These are phyloP conservation scores for Colletotrichum navitas DNA, from an alignment of 2,329 filamentous ascomycete genomes.

Conservation along the genomic window DNA sequence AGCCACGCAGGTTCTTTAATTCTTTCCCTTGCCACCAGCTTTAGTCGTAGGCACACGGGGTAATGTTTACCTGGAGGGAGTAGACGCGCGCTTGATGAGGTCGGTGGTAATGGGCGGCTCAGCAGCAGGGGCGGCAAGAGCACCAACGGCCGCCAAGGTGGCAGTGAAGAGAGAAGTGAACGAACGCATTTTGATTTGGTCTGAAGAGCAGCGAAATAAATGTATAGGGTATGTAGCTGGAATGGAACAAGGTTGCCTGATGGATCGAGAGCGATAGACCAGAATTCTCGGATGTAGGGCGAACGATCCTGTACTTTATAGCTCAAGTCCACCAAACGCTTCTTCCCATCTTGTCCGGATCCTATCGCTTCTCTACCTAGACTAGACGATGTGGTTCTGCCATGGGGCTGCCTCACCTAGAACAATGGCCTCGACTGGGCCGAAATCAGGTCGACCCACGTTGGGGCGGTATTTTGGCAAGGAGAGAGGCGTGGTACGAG, in stretches of 20 bases:
- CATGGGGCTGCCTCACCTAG: conserved; percentile 6
- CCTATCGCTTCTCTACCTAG: neutral
- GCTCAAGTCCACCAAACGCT: neutral
- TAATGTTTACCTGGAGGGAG: conserved; percentile 45
- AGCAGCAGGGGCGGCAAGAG: conserved; percentile 32
- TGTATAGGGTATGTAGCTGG: neutral
- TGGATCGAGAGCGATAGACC: neutral
- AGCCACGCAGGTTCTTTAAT: neutral
- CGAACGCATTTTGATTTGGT: conserved; percentile 33
- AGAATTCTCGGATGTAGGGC: neutral
- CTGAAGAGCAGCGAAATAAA: conserved; percentile 2
- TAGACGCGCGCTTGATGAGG: conserved; percentile 38
- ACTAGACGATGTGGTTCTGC: neutral
- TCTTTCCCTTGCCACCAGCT: rapidly evolving
- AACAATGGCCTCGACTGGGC: conserved; percentile 9
- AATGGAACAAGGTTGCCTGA: conserved; percentile 2
- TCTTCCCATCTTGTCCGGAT: neutral
- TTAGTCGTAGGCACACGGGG: neutral
- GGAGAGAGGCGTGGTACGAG: neutral
- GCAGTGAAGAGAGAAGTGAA: conserved; percentile 39
- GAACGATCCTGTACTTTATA: conserved; percentile 14
- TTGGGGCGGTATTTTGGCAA: neutral
- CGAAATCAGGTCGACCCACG: conserved; percentile 14
- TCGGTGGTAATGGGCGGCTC: conserved; percentile 18
- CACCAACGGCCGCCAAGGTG: conserved; percentile 34